Base-by-base conservation (phyloP, 2,329 filamentous ascomycete genomes). In the Penicillium italicum region DNA sequence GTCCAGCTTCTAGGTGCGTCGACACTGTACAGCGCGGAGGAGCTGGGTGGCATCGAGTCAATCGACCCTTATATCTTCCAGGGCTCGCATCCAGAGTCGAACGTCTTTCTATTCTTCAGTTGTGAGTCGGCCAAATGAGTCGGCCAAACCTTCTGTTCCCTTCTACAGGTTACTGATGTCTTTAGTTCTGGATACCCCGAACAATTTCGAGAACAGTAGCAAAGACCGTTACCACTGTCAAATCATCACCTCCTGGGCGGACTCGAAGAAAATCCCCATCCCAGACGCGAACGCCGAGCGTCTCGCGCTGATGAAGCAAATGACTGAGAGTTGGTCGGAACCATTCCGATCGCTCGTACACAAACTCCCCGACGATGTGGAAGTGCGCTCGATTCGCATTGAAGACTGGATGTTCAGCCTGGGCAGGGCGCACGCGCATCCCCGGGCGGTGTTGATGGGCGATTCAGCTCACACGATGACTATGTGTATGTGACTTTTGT, bases 401-500 rank as follows among this genome's bases (percentile, higher is more conserved):
- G 74, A 78, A 30, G 81, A 84, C 64, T 80, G 79, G 70, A 67
- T 76, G 33, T 66, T 67, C 36, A 24, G 14, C 1, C 79, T 78
- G 1, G 62, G 57, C n/a, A 69, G 72, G 1, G 63, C 60, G 4
- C 69, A 66, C 45, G 65, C 62, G 12, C 64, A 67, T 7, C 78
- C 78, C 0, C 71, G 73, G 2, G 77, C 75, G 0, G 74, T 79
- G 0, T 60, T 85, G 1, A 73, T 82, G 55, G 82, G 82, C 0
- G 82, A 85, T 65, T 78, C 82, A 0, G 73, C 82, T 3, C 82
- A 85, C 65, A 75, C 79, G 0, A 85, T 85, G 82, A 78, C 79
- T 0, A 84, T 84, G 82, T 84, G 80, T 84, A 75, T 68, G 80
- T 72, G 18, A 16, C 38, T 37, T 14, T 4, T 44, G 4, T 26